These are phyloP conservation scores for Saturnispora besseyi DNA, from an alignment of 805 yeast genomes.

Conservation along the genomic window DNA sequence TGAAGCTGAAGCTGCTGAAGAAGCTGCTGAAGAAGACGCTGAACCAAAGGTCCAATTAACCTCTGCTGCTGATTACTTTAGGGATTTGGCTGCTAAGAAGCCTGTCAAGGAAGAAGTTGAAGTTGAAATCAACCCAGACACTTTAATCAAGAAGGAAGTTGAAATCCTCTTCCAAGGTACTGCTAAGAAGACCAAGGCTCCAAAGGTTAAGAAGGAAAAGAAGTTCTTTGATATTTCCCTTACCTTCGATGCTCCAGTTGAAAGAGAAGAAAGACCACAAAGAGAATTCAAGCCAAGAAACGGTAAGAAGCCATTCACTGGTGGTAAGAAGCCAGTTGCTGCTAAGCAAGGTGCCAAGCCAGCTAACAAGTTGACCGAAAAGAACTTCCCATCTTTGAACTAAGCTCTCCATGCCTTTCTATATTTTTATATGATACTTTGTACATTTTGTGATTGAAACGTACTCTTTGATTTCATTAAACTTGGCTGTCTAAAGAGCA, in stretches of 20 bases:
- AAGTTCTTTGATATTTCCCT: conserved; percentile 66
- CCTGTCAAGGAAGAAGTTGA: conserved; percentile 17
- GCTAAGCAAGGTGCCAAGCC: conserved; percentile 12
- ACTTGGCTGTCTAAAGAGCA: neutral
- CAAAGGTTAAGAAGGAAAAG: conserved; percentile 79
- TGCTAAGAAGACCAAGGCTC: conserved; percentile 52
- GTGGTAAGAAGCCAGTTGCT: conserved; percentile 17
- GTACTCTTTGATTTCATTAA: conserved; percentile 1
- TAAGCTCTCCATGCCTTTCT: neutral
- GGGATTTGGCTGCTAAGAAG: conserved; percentile 45
- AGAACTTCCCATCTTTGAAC: conserved; percentile 66
- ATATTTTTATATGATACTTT: conserved; percentile 1
- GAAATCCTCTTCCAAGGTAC: conserved; percentile 53
- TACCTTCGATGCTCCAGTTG: conserved; percentile 40
- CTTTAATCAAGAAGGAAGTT: conserved; percentile 55
- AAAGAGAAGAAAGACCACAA: conserved; percentile 24
- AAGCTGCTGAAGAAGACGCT: conserved; percentile 31
- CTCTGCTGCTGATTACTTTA: conserved; percentile 83
- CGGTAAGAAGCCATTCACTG: conserved; percentile 12
- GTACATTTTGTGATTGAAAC: neutral
- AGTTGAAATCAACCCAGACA: conserved; percentile 43
- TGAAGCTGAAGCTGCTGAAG: conserved; percentile 35
- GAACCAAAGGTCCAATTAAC: conserved; percentile 44
- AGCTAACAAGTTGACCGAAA: conserved; percentile 32
- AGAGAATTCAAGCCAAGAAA: conserved; percentile 15